These are phyloP conservation scores for Fusarium mundagurra DNA, from an alignment of 2,329 filamentous ascomycete genomes.

Conservation along the genomic window DNA sequence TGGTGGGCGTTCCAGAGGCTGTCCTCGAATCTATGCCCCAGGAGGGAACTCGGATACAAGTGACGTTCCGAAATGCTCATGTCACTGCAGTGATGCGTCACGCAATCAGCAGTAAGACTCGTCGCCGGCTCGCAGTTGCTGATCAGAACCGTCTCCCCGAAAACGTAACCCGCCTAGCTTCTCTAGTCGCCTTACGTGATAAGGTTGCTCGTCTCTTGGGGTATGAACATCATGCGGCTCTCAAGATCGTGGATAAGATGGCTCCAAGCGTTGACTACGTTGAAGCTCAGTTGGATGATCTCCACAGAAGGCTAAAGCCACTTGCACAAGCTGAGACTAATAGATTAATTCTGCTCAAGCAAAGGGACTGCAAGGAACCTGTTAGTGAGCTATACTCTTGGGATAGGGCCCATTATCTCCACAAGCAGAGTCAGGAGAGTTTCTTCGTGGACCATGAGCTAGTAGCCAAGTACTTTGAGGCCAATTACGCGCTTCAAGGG, in stretches of 20 bases:
- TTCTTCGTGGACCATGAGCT: background rate
- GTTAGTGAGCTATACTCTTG: background rate
- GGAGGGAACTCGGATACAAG: background rate
- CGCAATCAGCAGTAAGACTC: background rate
- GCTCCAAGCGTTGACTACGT: background rate
- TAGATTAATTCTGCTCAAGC: background rate
- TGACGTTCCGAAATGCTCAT: background rate
- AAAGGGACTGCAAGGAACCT: fast-evolving
- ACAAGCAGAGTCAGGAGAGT: background rate
- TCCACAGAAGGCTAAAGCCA: background rate
- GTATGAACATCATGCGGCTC: background rate
- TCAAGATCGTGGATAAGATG: background rate
- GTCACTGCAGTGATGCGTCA: background rate
- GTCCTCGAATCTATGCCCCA: fast-evolving
- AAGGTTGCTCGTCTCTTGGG: background rate
- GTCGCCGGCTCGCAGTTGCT: background rate
- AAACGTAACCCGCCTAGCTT: background rate
- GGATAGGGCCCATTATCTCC: background rate
- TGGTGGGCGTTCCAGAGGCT: background rate
- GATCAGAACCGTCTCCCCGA: background rate
- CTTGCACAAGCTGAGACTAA: background rate
- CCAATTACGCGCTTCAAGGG: background rate
- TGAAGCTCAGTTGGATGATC: background rate
- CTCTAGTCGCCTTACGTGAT: background rate
- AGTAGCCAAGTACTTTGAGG: background rate